These are phyloP conservation scores for Apiospora kogelbergensis DNA, from an alignment of 2,329 filamentous ascomycete species.

Conservation along the genomic window DNA sequence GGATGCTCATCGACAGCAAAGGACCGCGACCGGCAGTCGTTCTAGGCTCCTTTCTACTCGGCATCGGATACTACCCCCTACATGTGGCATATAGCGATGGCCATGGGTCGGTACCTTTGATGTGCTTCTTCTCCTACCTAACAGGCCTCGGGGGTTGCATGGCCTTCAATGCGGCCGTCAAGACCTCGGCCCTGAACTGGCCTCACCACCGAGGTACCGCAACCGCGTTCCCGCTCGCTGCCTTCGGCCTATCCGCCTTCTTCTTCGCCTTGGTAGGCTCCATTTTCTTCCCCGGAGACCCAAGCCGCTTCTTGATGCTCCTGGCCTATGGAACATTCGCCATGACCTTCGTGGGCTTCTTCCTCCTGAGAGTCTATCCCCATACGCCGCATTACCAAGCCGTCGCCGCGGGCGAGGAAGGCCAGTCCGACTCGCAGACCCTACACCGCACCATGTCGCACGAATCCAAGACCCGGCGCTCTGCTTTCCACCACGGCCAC, in stretches of 20 bases:
- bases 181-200: conserved; percentile 86
- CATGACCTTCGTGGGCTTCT: conserved; percentile 74
- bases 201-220: conserved; percentile 88
- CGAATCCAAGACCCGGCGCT: conserved; percentile 38
- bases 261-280: conserved; percentile 86
- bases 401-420: conserved; percentile 44
- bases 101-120: conserved; percentile 52
- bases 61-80: conserved; percentile 82
- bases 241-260: conserved; percentile 92
- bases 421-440: conserved; percentile 37
- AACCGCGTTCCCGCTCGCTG: conserved; percentile 88
- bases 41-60: conserved; percentile 70
- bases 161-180: conserved; percentile 87
- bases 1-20: conserved; percentile 79
- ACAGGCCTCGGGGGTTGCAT: conserved; percentile 87
- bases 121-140: conserved; percentile 84
- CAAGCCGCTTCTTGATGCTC: conserved; percentile 76
- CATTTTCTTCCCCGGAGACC: conserved; percentile 79
- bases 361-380: conserved; percentile 78
- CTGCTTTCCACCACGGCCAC: conserved; percentile 39
- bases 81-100: conserved; percentile 75
- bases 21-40: conserved; percentile 80
- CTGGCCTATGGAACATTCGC: conserved; percentile 77
- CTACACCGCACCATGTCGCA: conserved; percentile 43
- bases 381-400: conserved; percentile 52